Base-by-base conservation (phyloP, 169 alveolate species). In the Theileria sp. region DNA sequence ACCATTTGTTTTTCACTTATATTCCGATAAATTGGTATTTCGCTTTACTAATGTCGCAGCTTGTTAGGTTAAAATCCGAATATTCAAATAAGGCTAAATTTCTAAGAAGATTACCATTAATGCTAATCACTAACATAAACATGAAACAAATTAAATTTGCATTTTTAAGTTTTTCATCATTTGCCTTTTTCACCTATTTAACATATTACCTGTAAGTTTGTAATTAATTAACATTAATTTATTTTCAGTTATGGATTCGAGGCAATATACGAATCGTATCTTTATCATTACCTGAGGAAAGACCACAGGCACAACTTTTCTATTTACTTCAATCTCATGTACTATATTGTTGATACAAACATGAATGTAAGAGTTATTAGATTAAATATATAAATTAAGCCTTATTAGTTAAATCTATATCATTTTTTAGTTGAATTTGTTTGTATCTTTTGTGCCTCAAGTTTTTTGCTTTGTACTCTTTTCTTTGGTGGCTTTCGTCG, bases 231-330 rank as follows among this genome's bases (percentile, higher is more conserved):
- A 44, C 21, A 7, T 17, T 51, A 71, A n/a, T 15, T 3, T 15
- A 10, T 5, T 10, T 28, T 9, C 73, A 81, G 97, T 70, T 96
- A 94, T 86, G 99, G 98, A 10, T 95, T 89, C 85, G 94, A 94
- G 54, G 96, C 95, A 89, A 75, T 96, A 19, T 95, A 94, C 81
- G 98, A 97, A 93, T 89, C 98, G 32, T 97, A 95, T 83, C 87
- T 97, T 19, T 97, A 97, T 86, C 99, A 98, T 82, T 89, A 96
- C 71, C 87, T 93, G 61, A 93, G 99, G 79, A 93, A 94, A 79
- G 99, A 98, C 83, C 97, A 96, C 91, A 88, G 99, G 23, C 99
- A 98, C 87, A 98, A 98, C 90, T 97, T 96, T 87, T 97, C 99
- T 3, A 92, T 96, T 51, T 97, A 94, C 93, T 98, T 96, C 92